Conservation (phyloP, 148 eudicot species). For the Nepenthes mirabilis region DNA sequence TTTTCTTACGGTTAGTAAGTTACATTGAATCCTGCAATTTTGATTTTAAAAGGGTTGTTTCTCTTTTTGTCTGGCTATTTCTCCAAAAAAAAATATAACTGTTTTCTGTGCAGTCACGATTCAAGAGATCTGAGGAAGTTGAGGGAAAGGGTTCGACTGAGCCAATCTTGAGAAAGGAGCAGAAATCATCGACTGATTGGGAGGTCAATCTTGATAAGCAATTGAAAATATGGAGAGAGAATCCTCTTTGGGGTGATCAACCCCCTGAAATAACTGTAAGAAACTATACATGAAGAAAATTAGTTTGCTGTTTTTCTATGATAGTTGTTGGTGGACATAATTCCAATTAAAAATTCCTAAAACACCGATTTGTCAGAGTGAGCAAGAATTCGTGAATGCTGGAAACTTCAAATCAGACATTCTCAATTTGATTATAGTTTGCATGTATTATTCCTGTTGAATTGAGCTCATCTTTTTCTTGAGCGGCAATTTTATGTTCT, state of each 20-base stretch:
- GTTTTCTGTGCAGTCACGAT: conserved; percentile 31
- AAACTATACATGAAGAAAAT: background rate
- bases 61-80: background rate
- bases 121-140: conserved; percentile 18
- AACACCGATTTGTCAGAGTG: background rate
- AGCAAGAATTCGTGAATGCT: too few relatives aligned
- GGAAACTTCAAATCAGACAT: too few relatives aligned
- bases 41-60: background rate
- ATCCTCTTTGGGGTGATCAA: conserved; percentile 63
- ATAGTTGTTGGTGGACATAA: background rate
- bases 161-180: conserved; percentile 18
- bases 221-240: conserved; percentile 71
- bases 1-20: conserved; percentile 35
- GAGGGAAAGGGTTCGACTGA: conserved; percentile 8
- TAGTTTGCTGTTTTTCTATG: background rate
- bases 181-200: conserved; percentile 23
- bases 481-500: too few relatives aligned
- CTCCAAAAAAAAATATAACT: background rate
- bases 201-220: conserved; percentile 59
- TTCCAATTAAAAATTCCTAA: background rate
- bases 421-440: too few relatives aligned
- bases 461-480: too few relatives aligned
- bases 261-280: conserved; percentile 61
- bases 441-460: too few relatives aligned
- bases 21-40: background rate